Base-by-base conservation (phyloP, 1,284 basidiomycete species). In the Moniliella sp. region DNA sequence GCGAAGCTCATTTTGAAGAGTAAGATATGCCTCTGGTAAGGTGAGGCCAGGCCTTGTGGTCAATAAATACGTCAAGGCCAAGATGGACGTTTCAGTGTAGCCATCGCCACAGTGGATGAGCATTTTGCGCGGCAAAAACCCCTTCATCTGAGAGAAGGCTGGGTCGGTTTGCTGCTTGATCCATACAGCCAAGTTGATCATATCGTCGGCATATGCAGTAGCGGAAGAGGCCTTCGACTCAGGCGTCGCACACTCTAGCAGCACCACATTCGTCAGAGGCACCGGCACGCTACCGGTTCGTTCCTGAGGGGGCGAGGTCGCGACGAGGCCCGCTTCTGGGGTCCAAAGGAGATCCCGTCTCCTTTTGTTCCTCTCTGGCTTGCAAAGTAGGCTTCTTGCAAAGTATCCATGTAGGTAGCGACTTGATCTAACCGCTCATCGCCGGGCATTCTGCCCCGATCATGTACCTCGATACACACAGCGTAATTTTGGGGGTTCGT, bases 11-110 rank as follows among this genome's bases (percentile, higher is more conserved):
- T 77, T 42, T 72, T 76, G 82, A 54, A 64, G 71, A 65, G 68
- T 76, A 69, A 65, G 69, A 68, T 59, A 94, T 11, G 84, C 86
- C 54, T 86, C 80, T 3, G 84, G 78, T n/a, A 8, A 93, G 69
- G 28, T 67, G 18, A 59, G 18, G 60, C 75, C 51, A 44, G 67
- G 58, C n/a, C 62, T 72, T 29, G 76, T 65, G 23, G 75, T 73
- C 86, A 97, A 94, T 43, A 93, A 66, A 46, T 88, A 73, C 43
- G 73, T 73, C 28, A 94, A 67, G 10, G 82, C 86, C 30, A 86
- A 71, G 10, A 88, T 73, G 21, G 77, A 80, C 12, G 78, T 78
- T 62, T 94, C 88, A 15, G 86, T 93, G 50, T 66, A 63, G 13
- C 57, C 57, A 35, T 62, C 58, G 8, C 35, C 40, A 33, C 60